A percentile compares a stretch with the other conserved stretches of the same genome.
Conservation (phyloP, 176 grass and related monocot genomes). For the Aegilops speltoides region DNA sequence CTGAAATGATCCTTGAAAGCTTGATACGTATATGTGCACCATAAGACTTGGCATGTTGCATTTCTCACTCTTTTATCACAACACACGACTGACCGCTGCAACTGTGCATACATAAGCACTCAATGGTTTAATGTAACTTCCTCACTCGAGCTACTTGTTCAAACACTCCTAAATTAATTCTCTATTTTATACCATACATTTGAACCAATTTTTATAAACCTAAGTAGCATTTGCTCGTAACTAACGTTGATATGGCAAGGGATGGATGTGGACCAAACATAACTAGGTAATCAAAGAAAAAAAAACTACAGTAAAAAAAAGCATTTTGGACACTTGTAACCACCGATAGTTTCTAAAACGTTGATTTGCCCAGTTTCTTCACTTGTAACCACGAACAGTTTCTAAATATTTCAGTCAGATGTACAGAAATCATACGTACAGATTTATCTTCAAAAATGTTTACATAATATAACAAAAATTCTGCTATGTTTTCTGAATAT, state of each 20-base stretch:
- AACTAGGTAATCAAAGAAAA: no score
- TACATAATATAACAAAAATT: no score
- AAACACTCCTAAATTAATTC: neutral
- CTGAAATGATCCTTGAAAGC: no score
- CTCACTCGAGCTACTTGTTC: neutral
- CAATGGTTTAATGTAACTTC: neutral
- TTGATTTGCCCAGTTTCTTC: no score
- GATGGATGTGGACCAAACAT: no score
- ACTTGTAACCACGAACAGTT: no score
- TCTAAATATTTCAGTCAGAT: neutral
- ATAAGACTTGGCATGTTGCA: neutral
- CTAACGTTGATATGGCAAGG: neutral
- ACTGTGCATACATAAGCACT: neutral
- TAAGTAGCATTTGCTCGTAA: neutral
- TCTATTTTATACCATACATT: neutral
- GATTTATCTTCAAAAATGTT: neutral
- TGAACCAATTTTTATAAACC: neutral
- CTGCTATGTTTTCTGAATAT: neutral
- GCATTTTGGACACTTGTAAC: neutral
- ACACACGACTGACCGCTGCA: neutral
- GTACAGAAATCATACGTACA: neutral
- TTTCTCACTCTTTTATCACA: no score
- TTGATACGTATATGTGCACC: no score
- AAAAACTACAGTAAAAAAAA: no score
- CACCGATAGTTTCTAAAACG: no score